A percentile compares a stretch with the other conserved stretches of the same genome.
These are phyloP conservation scores for Suhomyces atakaporum DNA, from an alignment of 1,139 yeast genomes.

Conservation along the genomic window DNA sequence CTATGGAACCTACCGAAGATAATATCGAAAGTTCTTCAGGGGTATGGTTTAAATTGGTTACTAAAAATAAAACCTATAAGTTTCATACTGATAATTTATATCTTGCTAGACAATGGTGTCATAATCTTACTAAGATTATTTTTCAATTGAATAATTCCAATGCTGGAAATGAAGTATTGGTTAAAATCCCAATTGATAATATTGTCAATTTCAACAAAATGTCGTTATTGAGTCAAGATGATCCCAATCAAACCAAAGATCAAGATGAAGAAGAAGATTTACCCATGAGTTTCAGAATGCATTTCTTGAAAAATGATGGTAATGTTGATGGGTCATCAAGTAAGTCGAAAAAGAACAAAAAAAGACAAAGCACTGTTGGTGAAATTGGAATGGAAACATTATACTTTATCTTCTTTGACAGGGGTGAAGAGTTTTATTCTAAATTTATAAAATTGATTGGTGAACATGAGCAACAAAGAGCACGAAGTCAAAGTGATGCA, in stretches of 20 bases:
- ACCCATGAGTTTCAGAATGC: conserved; percentile 28
- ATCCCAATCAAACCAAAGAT: conserved; percentile 12
- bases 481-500: conserved; percentile 5
- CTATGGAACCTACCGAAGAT: conserved; percentile 26
- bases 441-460: conserved; percentile 25
- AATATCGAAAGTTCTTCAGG: conserved; percentile 25
- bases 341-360: conserved; percentile 13
- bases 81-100: conserved; percentile 74
- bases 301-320: conserved; percentile 20
- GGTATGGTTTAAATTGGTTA: conserved; percentile 57
- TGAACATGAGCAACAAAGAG: conserved; percentile 13
- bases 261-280: conserved; percentile 16
- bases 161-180: conserved; percentile 68
- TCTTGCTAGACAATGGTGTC: conserved; percentile 81
- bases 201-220: conserved; percentile 61
- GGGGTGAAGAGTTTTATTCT: conserved; percentile 30
- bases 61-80: conserved; percentile 59
- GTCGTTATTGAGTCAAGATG: conserved; percentile 10
- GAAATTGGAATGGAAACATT: conserved; percentile 66
- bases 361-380: conserved; percentile 22
- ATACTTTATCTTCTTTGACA: conserved; percentile 63
- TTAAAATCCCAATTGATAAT: conserved; percentile 73
- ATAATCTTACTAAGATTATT: conserved; percentile 69
- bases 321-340: conserved; percentile 2
- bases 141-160: conserved; percentile 66